phyloP scores from a whole-genome alignment of 2,329 filamentous ascomycete genomes.

The Lojkania enalia region DNA sequence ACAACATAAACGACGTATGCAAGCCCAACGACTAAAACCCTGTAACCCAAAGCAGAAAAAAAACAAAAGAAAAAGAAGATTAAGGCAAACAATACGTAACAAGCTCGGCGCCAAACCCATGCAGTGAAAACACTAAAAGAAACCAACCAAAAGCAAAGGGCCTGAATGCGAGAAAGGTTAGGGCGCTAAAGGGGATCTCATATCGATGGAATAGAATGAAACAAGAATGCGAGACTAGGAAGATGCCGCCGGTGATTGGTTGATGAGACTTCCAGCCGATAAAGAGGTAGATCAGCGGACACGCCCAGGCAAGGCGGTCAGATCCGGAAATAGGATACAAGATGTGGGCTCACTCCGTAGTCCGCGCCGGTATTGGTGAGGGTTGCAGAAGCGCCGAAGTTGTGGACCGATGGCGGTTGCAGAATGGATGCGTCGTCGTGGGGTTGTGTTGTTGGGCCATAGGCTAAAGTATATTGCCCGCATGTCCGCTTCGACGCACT shows the following conservation, averaged over 20 bases:
- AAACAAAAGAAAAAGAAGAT: no score
- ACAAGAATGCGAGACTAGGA: not conserved
- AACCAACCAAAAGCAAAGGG: not conserved
- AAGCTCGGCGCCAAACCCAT: conserved; percentile 6
- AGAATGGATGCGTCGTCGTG: conserved; percentile 5
- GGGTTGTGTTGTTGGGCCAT: conserved; percentile 5
- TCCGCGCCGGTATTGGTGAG: conserved; percentile 5
- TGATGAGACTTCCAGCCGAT: not conserved
- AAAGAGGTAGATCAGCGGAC: conserved; percentile 5
- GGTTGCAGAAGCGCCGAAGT: conserved; percentile 10
- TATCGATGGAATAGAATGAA: not conserved
- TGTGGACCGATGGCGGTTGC: conserved; percentile 2
- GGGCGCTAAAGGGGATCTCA: not conserved
- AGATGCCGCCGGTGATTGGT: conserved; percentile 3
- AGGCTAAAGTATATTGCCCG: conserved; percentile 14
- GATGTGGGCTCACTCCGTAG: conserved; percentile 2
- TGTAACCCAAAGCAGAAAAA: no score
- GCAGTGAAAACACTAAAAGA: conserved; percentile 2
- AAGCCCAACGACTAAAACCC: not conserved
- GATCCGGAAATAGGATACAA: no score
- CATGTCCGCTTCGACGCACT: conserved; percentile 1
- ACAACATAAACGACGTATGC: not conserved
- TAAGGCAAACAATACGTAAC: conserved; percentile 2
- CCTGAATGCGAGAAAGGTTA: no score
- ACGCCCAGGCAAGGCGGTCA: conserved; percentile 5